These are phyloP conservation scores for Penicillium brevicompactum DNA, from an alignment of 2,329 filamentous ascomycete genomes.

Conservation along the genomic window DNA sequence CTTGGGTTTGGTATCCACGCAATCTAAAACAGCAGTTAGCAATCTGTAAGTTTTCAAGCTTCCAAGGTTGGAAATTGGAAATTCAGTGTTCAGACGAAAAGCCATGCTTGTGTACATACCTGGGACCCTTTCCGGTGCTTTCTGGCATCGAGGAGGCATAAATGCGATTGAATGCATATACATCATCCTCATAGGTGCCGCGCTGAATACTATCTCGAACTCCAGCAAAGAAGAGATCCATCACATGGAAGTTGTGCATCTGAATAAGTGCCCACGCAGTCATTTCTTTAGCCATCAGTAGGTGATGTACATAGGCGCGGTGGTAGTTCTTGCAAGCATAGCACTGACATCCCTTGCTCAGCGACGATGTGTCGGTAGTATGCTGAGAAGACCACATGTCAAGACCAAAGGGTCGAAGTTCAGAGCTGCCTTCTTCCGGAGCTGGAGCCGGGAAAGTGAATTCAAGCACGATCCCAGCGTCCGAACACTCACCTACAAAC, in stretches of 20 bases:
- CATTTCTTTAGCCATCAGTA: conserved; percentile 92
- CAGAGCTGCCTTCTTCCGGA: conserved; percentile 7
- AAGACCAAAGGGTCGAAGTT: conserved; percentile 62
- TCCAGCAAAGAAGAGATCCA: conserved; percentile 72
- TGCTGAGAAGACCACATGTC: conserved; percentile 74
- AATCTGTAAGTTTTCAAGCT: background rate
- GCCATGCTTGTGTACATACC: conserved; percentile 42
- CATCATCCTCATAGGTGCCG: conserved; percentile 58
- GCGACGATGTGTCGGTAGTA: conserved; percentile 63
- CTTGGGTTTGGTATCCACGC: conserved; percentile 80
- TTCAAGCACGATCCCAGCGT: conserved; percentile 79
- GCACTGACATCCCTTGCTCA: conserved; percentile 69
- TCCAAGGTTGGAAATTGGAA: background rate
- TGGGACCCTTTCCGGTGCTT: conserved; percentile 75
- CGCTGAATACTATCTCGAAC: conserved; percentile 66
- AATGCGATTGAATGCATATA: conserved; percentile 60
- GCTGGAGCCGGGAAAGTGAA: conserved; percentile 68
- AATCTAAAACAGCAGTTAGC: conserved; percentile 46
- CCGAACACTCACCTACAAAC: conserved; percentile 73
- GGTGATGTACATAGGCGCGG: conserved; percentile 82
- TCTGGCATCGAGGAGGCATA: conserved; percentile 75
- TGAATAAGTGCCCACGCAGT: conserved; percentile 91
- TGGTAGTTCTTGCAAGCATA: conserved; percentile 84
- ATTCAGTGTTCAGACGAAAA: background rate
- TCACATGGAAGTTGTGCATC: conserved; percentile 80